Base-by-base conservation (phyloP, 1,139 yeast species). In the Petasospora fabianii region DNA sequence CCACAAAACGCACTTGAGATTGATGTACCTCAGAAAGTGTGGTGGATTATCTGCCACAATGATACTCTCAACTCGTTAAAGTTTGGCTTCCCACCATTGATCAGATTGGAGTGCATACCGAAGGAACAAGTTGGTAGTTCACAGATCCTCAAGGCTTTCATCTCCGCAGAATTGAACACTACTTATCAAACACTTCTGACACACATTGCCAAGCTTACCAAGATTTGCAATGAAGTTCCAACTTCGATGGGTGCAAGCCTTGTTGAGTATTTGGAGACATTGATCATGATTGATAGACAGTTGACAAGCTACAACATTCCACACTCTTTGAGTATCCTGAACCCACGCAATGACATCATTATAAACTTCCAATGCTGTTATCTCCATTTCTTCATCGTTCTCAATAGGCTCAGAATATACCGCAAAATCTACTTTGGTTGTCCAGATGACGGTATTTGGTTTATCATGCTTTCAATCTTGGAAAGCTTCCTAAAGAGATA, bases 1-100 rank as follows among this genome's bases (percentile, higher is more conserved):
- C 53, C 55, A 2, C 47, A 49, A 26, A 49, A 49, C 24, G 32
- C 49, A 1, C 30, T 49, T 16, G 55, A 51, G 19, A 19, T 43
- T 13, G 53, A 49, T 24, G 32, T 35, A 3, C 27, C 48, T 4
- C 48, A 47, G 16, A 42, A 37, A 17, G 29, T 49, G 2, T 51
- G 55, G 55, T 51, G 55, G 55, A 34, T 42, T 15, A 40, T 51
- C 7, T 46, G 49, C 27, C 48, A 43, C 22, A 41, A 47, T 27
- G 55, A 51, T 29, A 43, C 46, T 2, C 26, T 47, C 22, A 46
- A 47, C 22, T 47, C 55, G 4, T 17, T 50, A 6, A 45, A 36
- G 22, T 44, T 42, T 22, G 32, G 41, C 1, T 31, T 41, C 2
- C 54, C 55, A 9, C 35, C 48, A 3, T 30, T 51, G 29, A 39